phyloP scores from a whole-genome alignment of 805 yeast species.

The Metschnikowia lunata region DNA sequence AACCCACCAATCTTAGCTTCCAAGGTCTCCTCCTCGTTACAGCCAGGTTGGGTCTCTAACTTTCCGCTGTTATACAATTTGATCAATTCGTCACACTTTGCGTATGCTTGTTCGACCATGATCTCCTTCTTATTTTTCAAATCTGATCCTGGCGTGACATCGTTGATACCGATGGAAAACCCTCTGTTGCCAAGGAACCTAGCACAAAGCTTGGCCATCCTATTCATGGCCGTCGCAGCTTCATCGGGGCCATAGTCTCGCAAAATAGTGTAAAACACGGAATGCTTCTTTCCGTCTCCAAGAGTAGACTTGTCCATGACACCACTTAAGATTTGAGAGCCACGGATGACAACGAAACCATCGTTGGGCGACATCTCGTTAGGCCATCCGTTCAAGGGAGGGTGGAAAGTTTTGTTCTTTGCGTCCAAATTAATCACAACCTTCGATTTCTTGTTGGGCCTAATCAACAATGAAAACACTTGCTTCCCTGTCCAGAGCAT shows the following conservation, averaged over 20 bases:
- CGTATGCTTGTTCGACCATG: conserved; percentile 86
- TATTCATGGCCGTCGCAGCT: conserved; percentile 94
- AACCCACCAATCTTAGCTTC: conserved; percentile 97
- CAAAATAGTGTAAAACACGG: conserved; percentile 90
- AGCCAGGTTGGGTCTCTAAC: conserved; percentile 97
- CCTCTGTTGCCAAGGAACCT: conserved; percentile 93
- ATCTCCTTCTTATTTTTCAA: conserved; percentile 75
- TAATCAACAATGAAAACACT: conserved; percentile 80
- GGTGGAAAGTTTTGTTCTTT: conserved; percentile 81
- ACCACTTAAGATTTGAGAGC: conserved; percentile 84
- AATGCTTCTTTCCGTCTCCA: conserved; percentile 97
- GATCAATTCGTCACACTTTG: conserved; percentile 88
- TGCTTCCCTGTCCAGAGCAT: conserved; percentile 98
- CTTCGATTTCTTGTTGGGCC: conserved; percentile 70
- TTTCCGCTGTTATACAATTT: conserved; percentile 73
- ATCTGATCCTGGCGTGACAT: conserved; percentile 88
- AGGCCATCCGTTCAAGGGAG: conserved; percentile 70
- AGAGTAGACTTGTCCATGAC: conserved; percentile 94
- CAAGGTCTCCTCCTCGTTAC: conserved; percentile 96
- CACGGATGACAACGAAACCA: conserved; percentile 87
- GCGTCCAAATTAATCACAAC: conserved; percentile 91
- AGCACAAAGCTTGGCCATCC: conserved; percentile 99
- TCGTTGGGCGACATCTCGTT: conserved; percentile 97
- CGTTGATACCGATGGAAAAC: conserved; percentile 94
- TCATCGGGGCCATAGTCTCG: conserved; percentile 96